Conservation (phyloP, 345 rosid species). For the Angophora floribunda region DNA sequence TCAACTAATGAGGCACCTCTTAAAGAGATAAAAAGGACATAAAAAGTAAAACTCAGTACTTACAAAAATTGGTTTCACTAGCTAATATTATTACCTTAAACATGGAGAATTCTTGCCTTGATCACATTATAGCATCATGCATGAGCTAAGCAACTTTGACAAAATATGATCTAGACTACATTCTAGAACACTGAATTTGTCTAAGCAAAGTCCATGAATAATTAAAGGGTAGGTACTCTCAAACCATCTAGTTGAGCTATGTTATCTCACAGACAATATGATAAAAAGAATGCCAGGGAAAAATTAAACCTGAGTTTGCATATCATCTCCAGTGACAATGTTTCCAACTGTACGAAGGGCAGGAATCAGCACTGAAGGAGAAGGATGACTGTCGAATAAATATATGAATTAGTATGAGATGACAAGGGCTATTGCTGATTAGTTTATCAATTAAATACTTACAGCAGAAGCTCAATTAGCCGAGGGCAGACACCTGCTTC, state of each 20-base stretch:
- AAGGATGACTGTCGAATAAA: constrained; percentile 38
- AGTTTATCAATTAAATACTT: constrained; percentile 15
- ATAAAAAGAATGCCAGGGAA: neutral
- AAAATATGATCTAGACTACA: neutral
- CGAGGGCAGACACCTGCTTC: constrained; percentile 84
- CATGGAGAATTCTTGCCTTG: neutral
- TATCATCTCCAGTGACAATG: constrained; percentile 89
- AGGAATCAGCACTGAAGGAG: constrained; percentile 87
- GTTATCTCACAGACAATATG: neutral
- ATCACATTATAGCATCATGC: neutral
- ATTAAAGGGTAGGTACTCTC: neutral
- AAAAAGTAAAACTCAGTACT: neutral
- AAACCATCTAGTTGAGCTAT: neutral
- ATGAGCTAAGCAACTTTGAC: neutral
- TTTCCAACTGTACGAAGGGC: constrained; percentile 90
- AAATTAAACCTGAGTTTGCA: constrained; percentile 54
- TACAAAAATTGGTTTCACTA: neutral
- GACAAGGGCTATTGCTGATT: neutral
- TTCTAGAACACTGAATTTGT: neutral
- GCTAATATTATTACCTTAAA: neutral
- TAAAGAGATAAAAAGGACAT: neutral
- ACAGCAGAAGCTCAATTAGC: constrained; percentile 78
- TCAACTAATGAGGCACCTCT: neutral
- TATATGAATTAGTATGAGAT: neutral
- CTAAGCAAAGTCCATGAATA: neutral